Percentiles rank a stretch among this genome's conserved stretches.
phyloP scores from a whole-genome alignment of 2,329 filamentous ascomycete genomes.

The Epichloe typhina region DNA sequence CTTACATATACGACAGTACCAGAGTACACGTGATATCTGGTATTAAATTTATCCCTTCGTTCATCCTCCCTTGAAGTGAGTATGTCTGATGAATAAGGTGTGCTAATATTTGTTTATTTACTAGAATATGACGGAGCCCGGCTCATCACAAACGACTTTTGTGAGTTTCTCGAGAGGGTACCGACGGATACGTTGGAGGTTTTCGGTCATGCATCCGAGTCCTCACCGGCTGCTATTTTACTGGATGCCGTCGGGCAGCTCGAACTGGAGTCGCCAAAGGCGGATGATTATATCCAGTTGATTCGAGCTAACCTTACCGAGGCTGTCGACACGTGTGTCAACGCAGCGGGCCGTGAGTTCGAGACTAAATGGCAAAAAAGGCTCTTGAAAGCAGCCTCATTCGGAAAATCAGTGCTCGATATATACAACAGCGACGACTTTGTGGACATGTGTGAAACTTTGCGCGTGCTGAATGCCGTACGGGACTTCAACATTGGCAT shows the following conservation, averaged over 20 bases:
- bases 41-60: conserved; percentile 20
- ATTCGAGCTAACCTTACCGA: conserved; percentile 80
- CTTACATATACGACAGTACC: conserved; percentile 80
- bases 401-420: conserved; percentile 93
- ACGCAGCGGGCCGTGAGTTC: conserved; percentile 86
- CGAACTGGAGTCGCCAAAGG: conserved; percentile 88
- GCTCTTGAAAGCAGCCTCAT: conserved; percentile 88
- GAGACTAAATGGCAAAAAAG: conserved; percentile 88
- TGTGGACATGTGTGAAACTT: conserved; percentile 91
- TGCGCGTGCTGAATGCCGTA: conserved; percentile 85
- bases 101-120: conserved; percentile 4
- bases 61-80: background rate
- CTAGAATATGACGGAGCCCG: conserved; percentile 70
- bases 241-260: conserved; percentile 85
- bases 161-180: conserved; percentile 93
- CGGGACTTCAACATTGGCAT: conserved; percentile 85
- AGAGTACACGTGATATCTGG: conserved; percentile 82
- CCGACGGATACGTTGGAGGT: conserved; percentile 77
- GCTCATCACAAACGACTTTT: conserved; percentile 83
- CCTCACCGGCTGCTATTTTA: conserved; percentile 81
- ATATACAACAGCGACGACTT: conserved; percentile 98
- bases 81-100: background rate
- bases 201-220: conserved; percentile 77
- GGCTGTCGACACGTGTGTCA: conserved; percentile 86
- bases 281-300: conserved; percentile 92